Evolutionary conservation across 2,329 filamentous ascomycete species (phyloP).

Genomic region (Trichothecium sympodiale): DNA sequence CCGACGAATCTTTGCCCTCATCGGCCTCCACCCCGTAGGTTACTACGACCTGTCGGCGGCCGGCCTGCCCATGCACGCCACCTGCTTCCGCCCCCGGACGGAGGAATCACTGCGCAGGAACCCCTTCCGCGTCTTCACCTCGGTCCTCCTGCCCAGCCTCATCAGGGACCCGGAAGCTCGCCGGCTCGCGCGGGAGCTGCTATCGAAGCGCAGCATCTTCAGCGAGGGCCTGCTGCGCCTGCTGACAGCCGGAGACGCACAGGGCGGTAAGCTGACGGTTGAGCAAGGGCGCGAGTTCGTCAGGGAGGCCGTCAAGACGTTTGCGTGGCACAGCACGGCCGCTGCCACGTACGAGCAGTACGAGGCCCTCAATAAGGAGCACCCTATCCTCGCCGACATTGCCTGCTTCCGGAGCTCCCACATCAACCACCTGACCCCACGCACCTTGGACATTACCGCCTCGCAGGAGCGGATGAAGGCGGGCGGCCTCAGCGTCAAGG

Average conservation of each 20-base stretch:
- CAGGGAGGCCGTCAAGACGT: constrained; percentile 30
- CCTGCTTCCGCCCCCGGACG: constrained; percentile 33
- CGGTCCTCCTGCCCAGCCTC: constrained; percentile 27
- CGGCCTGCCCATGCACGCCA: constrained; percentile 39
- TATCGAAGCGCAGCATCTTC: constrained; percentile 30
- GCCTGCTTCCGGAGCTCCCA: constrained; percentile 29
- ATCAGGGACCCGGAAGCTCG: constrained; percentile 19
- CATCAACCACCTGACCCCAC: constrained; percentile 42
- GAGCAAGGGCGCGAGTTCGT: constrained; percentile 26
- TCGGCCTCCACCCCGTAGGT: constrained; percentile 37
- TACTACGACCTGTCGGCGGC: constrained; percentile 39
- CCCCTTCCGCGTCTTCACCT: constrained; percentile 30
- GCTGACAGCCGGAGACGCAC: constrained; percentile 20
- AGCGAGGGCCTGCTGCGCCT: constrained; percentile 23
- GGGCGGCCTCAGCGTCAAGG: constrained; percentile 31
- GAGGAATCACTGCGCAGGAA: constrained; percentile 22
- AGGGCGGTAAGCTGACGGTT: constrained; percentile 14
- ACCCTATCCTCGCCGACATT: constrained; percentile 37
- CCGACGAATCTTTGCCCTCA: constrained; percentile 29
- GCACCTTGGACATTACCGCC: constrained; percentile 34
- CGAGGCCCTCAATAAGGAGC: constrained; percentile 25
- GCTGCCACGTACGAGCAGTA: constrained; percentile 30
- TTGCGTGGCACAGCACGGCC: constrained; percentile 33
- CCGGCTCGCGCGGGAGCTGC: constrained; percentile 18
- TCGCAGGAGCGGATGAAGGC: constrained; percentile 30